These are phyloP conservation scores for Coemansia sp. DNA, from an alignment of 192 early-diverging fungal genomes.

Conservation along the genomic window DNA sequence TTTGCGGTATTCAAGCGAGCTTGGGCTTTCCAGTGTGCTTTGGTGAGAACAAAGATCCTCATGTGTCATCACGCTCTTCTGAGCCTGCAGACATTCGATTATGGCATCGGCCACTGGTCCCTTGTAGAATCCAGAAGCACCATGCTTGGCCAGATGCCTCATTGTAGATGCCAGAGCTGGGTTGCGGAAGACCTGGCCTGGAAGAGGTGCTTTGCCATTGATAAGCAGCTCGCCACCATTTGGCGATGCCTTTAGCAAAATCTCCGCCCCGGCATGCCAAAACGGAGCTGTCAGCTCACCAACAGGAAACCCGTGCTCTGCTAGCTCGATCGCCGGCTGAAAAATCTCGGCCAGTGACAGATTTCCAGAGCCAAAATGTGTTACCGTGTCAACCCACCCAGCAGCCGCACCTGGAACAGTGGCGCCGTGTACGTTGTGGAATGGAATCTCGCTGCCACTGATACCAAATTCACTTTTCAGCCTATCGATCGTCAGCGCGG, in stretches of 20 bases:
- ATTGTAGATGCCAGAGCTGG: constrained; percentile 55
- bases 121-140: constrained; percentile 66
- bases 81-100: constrained; percentile 49
- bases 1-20: constrained; percentile 61
- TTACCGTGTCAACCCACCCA: constrained; percentile 68
- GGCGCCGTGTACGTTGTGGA: constrained; percentile 45
- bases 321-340: constrained; percentile 65
- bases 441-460: constrained; percentile 31
- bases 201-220: constrained; percentile 52
- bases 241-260: constrained; percentile 16
- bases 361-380: constrained; percentile 61
- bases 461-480: constrained; percentile 31
- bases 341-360: constrained; percentile 58
- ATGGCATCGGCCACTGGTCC: constrained; percentile 67
- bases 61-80: constrained; percentile 63
- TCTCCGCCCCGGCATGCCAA: constrained; percentile 27
- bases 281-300: constrained; percentile 52
- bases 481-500: constrained; percentile 54
- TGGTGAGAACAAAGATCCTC: constrained; percentile 62
- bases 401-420: constrained; percentile 76
- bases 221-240: constrained; percentile 52
- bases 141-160: constrained; percentile 40
- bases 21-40: constrained; percentile 55
- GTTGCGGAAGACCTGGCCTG: constrained; percentile 63
- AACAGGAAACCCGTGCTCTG: constrained; percentile 65